Evolutionary conservation across 1,284 basidiomycete species (phyloP).

Genomic region (Naganishia cerealis): DNA sequence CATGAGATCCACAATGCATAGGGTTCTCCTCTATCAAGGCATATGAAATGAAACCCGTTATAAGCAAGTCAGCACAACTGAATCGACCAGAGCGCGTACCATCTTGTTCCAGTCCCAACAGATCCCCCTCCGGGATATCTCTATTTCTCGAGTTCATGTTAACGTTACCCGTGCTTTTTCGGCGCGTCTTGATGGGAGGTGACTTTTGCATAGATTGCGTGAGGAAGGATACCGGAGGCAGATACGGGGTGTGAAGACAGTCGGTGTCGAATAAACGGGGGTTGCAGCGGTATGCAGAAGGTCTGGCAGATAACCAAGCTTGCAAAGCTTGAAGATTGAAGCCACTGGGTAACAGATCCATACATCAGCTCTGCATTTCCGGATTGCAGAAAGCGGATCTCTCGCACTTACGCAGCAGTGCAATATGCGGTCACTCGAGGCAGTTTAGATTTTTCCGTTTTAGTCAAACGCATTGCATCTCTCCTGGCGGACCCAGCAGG

Average conservation of each 20-base stretch:
- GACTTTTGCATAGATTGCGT: constrained; percentile 12
- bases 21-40: neutral
- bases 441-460: constrained; percentile 87
- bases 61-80: neutral
- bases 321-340: constrained; percentile 83
- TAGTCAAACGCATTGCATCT: constrained; percentile 84
- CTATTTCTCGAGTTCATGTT: constrained; percentile 16
- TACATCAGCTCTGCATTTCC: constrained; percentile 1
- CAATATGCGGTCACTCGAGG: constrained; percentile 95
- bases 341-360: constrained; percentile 60
- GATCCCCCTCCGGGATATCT: constrained; percentile 47
- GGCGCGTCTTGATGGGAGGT: constrained; percentile 22
- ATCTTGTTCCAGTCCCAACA: constrained; percentile 45
- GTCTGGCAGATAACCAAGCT: constrained; percentile 81
- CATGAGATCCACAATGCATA: constrained; percentile 27
- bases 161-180: constrained; percentile 19
- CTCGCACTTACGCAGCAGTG: constrained; percentile 71
- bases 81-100: neutral
- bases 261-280: constrained; percentile 61
- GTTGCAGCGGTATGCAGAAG: constrained; percentile 76
- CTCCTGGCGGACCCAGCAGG: constrained; percentile 89
- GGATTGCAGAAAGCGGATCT: neutral
- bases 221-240: constrained; percentile 42
- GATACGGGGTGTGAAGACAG: constrained; percentile 53
- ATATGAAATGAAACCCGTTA: neutral